phyloP scores from a whole-genome alignment of 2,329 filamentous ascomycete species.

The Aspergillus sp. region DNA sequence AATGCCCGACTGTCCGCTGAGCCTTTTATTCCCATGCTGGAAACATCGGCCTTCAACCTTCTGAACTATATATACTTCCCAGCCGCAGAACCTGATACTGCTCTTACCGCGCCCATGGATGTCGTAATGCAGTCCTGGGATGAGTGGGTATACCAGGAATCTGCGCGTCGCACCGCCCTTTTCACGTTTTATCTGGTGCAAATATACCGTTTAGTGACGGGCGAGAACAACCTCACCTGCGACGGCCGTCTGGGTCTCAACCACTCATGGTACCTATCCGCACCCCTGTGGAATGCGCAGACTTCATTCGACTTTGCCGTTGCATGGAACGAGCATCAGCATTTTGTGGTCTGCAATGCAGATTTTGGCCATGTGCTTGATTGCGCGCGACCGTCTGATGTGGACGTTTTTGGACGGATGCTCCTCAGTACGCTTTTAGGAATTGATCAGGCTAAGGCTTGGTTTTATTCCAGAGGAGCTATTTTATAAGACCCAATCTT shows the following conservation, averaged over 20 bases:
- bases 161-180: conserved; percentile 54
- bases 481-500: conserved; percentile 11
- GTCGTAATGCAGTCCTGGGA: conserved; percentile 52
- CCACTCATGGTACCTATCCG: conserved; percentile 33
- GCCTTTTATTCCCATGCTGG: conserved; percentile 32
- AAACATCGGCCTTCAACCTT: conserved; percentile 24
- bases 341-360: conserved; percentile 29
- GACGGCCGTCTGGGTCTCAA: conserved; percentile 29
- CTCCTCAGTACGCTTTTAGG: conserved; percentile 29
- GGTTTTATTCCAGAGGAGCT: conserved; percentile 26
- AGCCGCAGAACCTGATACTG: conserved; percentile 8
- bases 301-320: conserved; percentile 32
- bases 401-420: conserved; percentile 33
- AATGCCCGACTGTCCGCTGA: conserved; percentile 43
- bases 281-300: conserved; percentile 30
- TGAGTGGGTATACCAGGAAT: conserved; percentile 57
- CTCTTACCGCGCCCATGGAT: conserved; percentile 38
- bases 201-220: conserved; percentile 28
- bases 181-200: conserved; percentile 49
- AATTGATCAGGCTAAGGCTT: conserved; percentile 27
- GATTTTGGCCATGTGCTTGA: conserved; percentile 25
- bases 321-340: conserved; percentile 29
- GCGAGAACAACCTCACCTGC: conserved; percentile 19
- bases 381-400: conserved; percentile 26
- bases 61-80: conserved; percentile 23